Evolutionary conservation across 345 rosid species (phyloP).

Genomic region (Salix exigua): DNA sequence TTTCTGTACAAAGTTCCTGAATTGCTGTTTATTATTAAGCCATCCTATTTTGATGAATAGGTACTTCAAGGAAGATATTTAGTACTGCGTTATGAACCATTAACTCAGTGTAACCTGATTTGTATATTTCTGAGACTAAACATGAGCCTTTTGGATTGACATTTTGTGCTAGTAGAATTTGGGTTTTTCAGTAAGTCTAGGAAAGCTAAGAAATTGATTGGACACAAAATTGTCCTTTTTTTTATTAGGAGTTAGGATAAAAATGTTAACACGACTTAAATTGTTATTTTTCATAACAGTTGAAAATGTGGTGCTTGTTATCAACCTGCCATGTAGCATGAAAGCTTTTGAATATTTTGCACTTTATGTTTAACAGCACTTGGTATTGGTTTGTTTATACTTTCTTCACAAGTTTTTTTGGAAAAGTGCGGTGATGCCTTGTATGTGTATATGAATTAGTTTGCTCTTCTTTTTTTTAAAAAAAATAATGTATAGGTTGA

Average conservation of each 20-base stretch:
- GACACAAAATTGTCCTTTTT: neutral
- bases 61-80: neutral
- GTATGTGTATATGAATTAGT: neutral
- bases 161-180: neutral
- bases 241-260: neutral
- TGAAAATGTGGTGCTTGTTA: neutral
- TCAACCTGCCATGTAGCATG: too few relatives aligned
- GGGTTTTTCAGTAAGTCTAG: neutral
- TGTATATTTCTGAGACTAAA: neutral
- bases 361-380: too few relatives aligned
- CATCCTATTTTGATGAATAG: neutral
- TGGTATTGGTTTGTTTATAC: neutral
- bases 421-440: neutral
- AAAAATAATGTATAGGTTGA: constrained; percentile 48
- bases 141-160: constrained; percentile 7
- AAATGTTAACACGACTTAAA: too few relatives aligned
- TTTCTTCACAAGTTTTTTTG: neutral
- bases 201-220: neutral
- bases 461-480: neutral
- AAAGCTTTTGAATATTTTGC: neutral
- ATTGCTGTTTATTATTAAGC: neutral
- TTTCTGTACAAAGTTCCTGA: neutral
- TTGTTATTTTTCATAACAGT: neutral
- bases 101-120: neutral
- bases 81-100: neutral